These are phyloP conservation scores for Ascochyta koolunga DNA, from an alignment of 2,329 filamentous ascomycete genomes.

Conservation along the genomic window DNA sequence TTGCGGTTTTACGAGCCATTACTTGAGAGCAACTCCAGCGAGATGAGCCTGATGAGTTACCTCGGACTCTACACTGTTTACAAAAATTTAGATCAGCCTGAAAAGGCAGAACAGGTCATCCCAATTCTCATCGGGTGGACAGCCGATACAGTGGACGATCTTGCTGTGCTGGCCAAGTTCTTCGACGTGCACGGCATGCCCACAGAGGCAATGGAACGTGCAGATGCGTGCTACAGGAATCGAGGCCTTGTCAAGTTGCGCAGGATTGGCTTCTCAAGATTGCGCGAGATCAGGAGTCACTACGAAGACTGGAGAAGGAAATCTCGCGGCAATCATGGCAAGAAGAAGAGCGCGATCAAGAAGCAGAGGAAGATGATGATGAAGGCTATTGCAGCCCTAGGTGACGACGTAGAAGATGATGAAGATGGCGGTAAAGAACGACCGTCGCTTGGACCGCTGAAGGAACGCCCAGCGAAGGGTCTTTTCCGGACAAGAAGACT, in stretches of 20 bases:
- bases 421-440: conserved; percentile 21
- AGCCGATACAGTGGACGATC: conserved; percentile 73
- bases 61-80: conserved; percentile 65
- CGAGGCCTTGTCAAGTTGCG: conserved; percentile 54
- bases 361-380: conserved; percentile 36
- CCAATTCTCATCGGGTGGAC: conserved; percentile 76
- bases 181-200: conserved; percentile 73
- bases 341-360: conserved; percentile 34
- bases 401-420: conserved; percentile 20
- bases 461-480: conserved; percentile 36
- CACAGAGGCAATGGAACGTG: conserved; percentile 55
- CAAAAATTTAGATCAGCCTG: conserved; percentile 65
- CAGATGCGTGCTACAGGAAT: conserved; percentile 76
- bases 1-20: conserved; percentile 64
- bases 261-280: conserved; percentile 47
- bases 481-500: conserved; percentile 36
- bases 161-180: conserved; percentile 80
- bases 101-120: conserved; percentile 78
- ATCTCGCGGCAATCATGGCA: conserved; percentile 36
- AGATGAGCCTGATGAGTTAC: conserved; percentile 39
- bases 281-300: conserved; percentile 35
- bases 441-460: conserved; percentile 24
- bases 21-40: conserved; percentile 25
- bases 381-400: conserved; percentile 27
- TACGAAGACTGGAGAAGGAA: conserved; percentile 34